These are phyloP conservation scores for Exserohilum turcica DNA, from an alignment of 2,329 filamentous ascomycete species.

Conservation along the genomic window DNA sequence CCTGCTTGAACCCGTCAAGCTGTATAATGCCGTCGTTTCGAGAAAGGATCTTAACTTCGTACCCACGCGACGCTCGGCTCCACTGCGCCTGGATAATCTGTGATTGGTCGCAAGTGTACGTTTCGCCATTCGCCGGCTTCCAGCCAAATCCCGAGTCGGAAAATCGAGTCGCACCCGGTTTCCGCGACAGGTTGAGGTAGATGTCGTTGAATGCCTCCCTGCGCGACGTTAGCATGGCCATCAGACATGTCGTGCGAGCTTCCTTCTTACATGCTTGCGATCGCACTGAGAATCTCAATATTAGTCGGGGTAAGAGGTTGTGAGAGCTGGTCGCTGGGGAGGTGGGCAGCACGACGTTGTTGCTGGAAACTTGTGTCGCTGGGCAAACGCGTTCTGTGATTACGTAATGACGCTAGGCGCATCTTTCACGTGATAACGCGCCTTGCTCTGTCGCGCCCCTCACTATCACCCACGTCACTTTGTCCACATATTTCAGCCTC, in stretches of 20 bases:
- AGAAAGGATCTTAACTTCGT: slow-evolving; percentile 89
- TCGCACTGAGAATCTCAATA: neutral
- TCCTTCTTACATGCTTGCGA: slow-evolving; percentile 6
- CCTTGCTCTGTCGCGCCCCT: neutral
- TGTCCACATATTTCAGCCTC: neutral
- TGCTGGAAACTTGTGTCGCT: slow-evolving; percentile 10
- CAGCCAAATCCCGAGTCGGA: slow-evolving; percentile 93
- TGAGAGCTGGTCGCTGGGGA: neutral
- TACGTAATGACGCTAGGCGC: slow-evolving; percentile 5
- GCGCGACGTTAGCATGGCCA: slow-evolving; percentile 1
- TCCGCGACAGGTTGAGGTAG: slow-evolving; percentile 92
- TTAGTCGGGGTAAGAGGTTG: neutral
- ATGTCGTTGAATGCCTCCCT: slow-evolving; percentile 97
- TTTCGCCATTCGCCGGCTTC: slow-evolving; percentile 87
- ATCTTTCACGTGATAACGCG: slow-evolving; percentile 13
- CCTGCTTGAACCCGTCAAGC: slow-evolving; percentile 91
- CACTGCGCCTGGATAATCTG: slow-evolving; percentile 89
- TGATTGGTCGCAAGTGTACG: slow-evolving; percentile 87
- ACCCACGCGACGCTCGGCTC: slow-evolving; percentile 90
- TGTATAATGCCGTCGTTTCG: slow-evolving; percentile 86
- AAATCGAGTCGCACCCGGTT: slow-evolving; percentile 90
- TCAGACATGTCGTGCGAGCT: neutral
- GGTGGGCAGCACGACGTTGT: slow-evolving; percentile 2
- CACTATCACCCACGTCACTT: neutral
- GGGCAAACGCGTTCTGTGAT: slow-evolving; percentile 17